These are phyloP conservation scores for Pichia sp. DNA, from an alignment of 1,139 yeast genomes.

Conservation along the genomic window DNA sequence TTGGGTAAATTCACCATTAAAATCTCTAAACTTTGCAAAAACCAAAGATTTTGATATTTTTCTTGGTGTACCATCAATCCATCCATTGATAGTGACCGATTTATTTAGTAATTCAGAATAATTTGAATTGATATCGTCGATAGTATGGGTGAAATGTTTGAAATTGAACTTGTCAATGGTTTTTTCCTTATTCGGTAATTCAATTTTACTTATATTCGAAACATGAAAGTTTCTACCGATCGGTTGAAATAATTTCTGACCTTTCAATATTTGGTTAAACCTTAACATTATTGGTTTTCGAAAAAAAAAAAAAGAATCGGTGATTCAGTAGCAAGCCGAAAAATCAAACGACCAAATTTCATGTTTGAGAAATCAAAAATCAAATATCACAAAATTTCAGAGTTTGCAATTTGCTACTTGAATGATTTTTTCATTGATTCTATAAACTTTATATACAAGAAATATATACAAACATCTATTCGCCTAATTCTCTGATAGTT, in stretches of 20 bases:
- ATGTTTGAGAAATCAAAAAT: neutral
- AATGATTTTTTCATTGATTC: neutral
- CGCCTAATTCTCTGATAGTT: conserved; percentile 18
- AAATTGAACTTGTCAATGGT: conserved; percentile 27
- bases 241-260: neutral
- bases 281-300: neutral
- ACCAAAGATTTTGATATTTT: conserved; percentile 49
- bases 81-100: conserved; percentile 55
- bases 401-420: no score
- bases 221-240: neutral
- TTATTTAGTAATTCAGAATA: conserved; percentile 8
- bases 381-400: neutral
- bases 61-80: conserved; percentile 71
- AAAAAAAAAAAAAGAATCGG: neutral
- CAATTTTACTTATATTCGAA: neutral
- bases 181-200: conserved; percentile 17
- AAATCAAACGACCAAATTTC: neutral
- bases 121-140: conserved; percentile 19
- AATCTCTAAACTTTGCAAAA: conserved; percentile 73
- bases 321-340: neutral
- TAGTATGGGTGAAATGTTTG: conserved; percentile 30
- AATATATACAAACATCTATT: neutral
- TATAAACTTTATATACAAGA: neutral
- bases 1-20: conserved; percentile 61
- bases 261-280: neutral